A percentile compares a stretch with the other conserved stretches of the same genome.
Evolutionary conservation across 768 basidiomycete genomes (phyloP).

Genomic region (Dendrothele bispora): DNA sequence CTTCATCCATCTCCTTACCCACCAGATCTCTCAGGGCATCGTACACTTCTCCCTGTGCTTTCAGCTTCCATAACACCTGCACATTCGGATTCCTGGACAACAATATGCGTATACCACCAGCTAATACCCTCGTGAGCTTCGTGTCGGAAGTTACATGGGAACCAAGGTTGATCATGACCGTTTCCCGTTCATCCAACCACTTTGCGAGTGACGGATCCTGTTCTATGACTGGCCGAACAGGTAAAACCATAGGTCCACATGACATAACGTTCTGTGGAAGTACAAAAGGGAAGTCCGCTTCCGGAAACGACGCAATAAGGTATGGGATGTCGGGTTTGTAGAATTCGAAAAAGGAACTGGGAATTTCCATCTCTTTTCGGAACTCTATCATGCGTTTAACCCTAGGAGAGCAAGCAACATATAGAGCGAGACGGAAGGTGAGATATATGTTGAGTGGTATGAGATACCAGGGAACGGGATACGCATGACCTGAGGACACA

Average conservation of each 20-base stretch:
- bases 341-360: neutral
- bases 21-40: neutral
- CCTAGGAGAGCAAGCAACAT: too few species aligned
- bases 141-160: conserved; percentile 2
- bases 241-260: conserved; percentile 7
- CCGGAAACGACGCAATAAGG: conserved; percentile 4
- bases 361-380: too few species aligned
- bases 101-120: conserved; percentile 2
- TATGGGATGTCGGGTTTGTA: neutral
- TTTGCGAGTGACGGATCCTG: conserved; percentile 1
- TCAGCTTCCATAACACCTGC: conserved; percentile 10
- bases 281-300: conserved; percentile 7
- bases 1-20: neutral
- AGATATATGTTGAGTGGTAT: conserved; percentile 6
- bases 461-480: conserved; percentile 5
- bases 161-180: conserved; percentile 7
- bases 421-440: too few species aligned
- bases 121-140: neutral
- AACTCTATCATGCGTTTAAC: too few species aligned
- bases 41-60: neutral
- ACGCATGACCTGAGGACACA: conserved; percentile 5
- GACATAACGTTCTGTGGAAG: conserved; percentile 1
- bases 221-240: neutral
- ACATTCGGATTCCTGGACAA: neutral
- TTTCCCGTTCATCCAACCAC: conserved; percentile 7